Evolutionary conservation across 192 early-diverging fungal species (phyloP).

Genomic region (Phycomyces nitens): DNA sequence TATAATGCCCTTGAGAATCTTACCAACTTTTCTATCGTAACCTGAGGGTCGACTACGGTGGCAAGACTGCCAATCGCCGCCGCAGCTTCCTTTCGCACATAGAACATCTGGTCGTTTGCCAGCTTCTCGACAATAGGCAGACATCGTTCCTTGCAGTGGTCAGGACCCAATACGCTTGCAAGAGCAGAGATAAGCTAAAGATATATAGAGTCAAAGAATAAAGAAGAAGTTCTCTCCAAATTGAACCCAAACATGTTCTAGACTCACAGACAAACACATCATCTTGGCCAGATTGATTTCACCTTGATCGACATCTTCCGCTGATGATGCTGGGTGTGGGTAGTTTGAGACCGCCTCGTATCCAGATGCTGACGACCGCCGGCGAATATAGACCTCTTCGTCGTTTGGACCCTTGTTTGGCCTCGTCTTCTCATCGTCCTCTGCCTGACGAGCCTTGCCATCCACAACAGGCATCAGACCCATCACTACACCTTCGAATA

Average conservation of each 20-base stretch:
- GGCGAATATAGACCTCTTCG: neutral
- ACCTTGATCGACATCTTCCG: conserved; percentile 28
- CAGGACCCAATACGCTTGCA: conserved; percentile 44
- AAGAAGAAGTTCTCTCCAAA: neutral
- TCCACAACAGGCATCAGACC: conserved; percentile 35
- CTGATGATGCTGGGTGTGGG: neutral
- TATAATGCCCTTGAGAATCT: neutral
- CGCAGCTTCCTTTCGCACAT: conserved; percentile 54
- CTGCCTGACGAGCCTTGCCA: neutral
- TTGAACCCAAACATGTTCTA: neutral
- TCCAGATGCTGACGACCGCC: conserved; percentile 3
- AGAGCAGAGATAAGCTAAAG: conserved; percentile 47
- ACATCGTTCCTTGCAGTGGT: conserved; percentile 39
- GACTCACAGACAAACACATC: conserved; percentile 35
- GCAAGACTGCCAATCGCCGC: conserved; percentile 42
- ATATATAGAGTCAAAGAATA: neutral
- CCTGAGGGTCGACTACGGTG: conserved; percentile 25
- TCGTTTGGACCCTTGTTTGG: neutral
- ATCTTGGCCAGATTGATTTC: conserved; percentile 37
- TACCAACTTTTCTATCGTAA: conserved; percentile 36
- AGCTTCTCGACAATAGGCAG: conserved; percentile 50
- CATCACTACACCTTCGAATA: conserved; percentile 47
- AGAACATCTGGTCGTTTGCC: conserved; percentile 46
- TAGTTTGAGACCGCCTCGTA: neutral
- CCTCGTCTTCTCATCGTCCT: neutral